Evolutionary conservation across 2,329 filamentous ascomycete genomes (phyloP).

Genomic region (Colletotrichum somersetense): DNA sequence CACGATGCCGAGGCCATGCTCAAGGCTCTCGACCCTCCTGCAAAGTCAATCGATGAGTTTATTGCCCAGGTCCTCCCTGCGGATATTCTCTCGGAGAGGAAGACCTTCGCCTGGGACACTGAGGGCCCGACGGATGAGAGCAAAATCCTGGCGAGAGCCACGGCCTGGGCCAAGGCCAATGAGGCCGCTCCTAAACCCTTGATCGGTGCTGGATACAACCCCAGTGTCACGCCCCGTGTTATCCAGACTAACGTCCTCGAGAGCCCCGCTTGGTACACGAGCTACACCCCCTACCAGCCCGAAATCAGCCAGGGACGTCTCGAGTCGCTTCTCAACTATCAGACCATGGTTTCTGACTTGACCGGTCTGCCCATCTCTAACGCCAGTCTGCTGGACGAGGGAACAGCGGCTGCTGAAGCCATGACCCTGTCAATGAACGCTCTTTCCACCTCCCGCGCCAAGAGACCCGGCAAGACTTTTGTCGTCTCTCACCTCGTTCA

Average conservation of each 20-base stretch:
- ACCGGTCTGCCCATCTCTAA: constrained; percentile 91
- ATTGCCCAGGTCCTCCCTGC: constrained; percentile 85
- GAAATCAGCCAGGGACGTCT: constrained; percentile 96
- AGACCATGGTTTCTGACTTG: constrained; percentile 90
- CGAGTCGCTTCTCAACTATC: constrained; percentile 94
- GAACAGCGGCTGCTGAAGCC: constrained; percentile 92
- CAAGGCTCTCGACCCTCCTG: constrained; percentile 80
- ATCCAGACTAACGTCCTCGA: constrained; percentile 94
- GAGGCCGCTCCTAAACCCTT: constrained; percentile 68
- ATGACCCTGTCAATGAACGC: constrained; percentile 92
- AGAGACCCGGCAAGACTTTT: constrained; percentile 81
- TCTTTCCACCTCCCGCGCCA: constrained; percentile 78
- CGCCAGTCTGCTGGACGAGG: constrained; percentile 90
- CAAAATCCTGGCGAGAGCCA: constrained; percentile 62
- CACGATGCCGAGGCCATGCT: constrained; percentile 83
- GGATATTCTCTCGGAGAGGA: constrained; percentile 78
- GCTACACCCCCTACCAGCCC: constrained; percentile 96
- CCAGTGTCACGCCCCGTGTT: constrained; percentile 86
- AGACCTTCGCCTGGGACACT: constrained; percentile 68
- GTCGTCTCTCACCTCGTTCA: constrained; percentile 87
- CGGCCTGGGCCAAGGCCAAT: constrained; percentile 53
- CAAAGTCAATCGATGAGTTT: constrained; percentile 81
- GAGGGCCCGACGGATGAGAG: constrained; percentile 68
- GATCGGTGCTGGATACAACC: constrained; percentile 90
- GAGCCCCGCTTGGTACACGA: constrained; percentile 97